Evolutionary conservation across 352 stramenopile species (phyloP).

Genomic region (Pythium periplocum): DNA sequence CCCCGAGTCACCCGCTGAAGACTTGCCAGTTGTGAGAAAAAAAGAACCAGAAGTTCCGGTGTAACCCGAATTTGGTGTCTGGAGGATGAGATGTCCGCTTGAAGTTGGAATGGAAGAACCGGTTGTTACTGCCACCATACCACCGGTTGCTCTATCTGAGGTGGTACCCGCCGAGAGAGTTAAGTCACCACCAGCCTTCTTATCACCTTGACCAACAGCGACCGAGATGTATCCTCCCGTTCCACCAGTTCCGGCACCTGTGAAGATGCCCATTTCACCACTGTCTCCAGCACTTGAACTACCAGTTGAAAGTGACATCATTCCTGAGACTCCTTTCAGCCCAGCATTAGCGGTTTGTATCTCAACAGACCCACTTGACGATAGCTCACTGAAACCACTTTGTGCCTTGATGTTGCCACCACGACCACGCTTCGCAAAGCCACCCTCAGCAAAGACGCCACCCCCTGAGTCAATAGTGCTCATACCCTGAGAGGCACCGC

Average conservation of each 20-base stretch:
- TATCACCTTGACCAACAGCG: constrained; percentile 46
- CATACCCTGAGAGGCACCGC: constrained; percentile 75
- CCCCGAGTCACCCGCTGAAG: constrained; percentile 30
- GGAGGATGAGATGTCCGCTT: constrained; percentile 45
- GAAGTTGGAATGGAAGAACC: constrained; percentile 51
- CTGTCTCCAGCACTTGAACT: constrained; percentile 51
- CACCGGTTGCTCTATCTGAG: constrained; percentile 47
- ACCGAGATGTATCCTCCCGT: constrained; percentile 57
- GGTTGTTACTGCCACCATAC: constrained; percentile 46
- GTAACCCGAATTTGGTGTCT: constrained; percentile 46
- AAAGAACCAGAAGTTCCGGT: constrained; percentile 52
- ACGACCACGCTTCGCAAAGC: constrained; percentile 47
- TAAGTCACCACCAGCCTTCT: constrained; percentile 49
- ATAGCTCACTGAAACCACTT: constrained; percentile 46
- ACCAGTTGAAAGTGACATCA: constrained; percentile 47
- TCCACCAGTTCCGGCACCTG: constrained; percentile 42
- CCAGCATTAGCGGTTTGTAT: constrained; percentile 53
- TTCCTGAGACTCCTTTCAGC: constrained; percentile 45
- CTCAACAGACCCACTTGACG: constrained; percentile 46
- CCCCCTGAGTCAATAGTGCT: constrained; percentile 64
- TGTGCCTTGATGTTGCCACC: constrained; percentile 46
- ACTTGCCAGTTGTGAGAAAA: constrained; percentile 27
- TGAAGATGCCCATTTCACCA: constrained; percentile 55
- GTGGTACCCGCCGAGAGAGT: constrained; percentile 63
- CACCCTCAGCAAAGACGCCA: constrained; percentile 60